Conservation (phyloP, 2,329 filamentous ascomycete genomes). For the Aspergillus pseudotamarii region DNA sequence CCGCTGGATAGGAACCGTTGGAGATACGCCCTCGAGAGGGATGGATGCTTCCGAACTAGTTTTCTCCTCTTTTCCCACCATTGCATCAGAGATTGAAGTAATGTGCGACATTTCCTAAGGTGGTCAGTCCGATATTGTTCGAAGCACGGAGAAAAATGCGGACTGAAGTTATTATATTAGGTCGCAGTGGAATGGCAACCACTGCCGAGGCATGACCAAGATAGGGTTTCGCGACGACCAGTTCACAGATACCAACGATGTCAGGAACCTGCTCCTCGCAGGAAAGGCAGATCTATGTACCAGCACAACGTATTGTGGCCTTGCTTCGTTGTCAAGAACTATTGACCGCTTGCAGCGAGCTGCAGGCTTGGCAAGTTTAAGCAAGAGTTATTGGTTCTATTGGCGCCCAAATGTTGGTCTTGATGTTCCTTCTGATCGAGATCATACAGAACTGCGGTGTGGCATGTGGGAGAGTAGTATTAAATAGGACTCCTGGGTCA, state of each 20-base stretch:
- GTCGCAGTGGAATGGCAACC: neutral
- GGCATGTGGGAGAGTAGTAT: conserved; percentile 4
- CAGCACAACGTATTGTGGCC: neutral
- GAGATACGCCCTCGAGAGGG: conserved; percentile 19
- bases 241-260: neutral
- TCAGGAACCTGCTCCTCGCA: neutral
- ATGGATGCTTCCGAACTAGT: conserved; percentile 10
- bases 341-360: conserved; percentile 9
- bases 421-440: conserved; percentile 17
- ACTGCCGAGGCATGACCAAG: neutral
- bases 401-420: neutral
- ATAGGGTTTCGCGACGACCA: neutral
- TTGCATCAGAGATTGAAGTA: neutral
- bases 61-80: neutral
- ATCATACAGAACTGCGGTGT: neutral
- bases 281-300: neutral
- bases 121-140: neutral
- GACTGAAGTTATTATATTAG: neutral
- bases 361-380: conserved; percentile 9
- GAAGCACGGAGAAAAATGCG: neutral
- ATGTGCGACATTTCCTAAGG: neutral
- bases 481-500: neutral
- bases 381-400: conserved; percentile 14
- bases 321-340: neutral
- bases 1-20: conserved; percentile 3